A percentile compares a stretch with the other conserved stretches of the same genome.
phyloP scores from a whole-genome alignment of 345 rosid species.

The Euphorbia tirucalli region DNA sequence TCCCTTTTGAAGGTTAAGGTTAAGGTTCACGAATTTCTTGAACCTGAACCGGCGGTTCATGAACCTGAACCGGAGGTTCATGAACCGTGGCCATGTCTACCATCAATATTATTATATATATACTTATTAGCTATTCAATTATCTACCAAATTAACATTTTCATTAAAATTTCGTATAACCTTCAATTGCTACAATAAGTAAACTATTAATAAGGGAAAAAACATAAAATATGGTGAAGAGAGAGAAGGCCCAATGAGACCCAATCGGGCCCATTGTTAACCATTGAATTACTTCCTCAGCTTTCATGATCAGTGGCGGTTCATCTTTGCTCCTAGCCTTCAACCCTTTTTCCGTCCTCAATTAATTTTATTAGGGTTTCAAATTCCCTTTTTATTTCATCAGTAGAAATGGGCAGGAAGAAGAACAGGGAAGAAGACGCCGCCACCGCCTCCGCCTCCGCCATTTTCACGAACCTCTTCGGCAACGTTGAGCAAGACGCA shows the following conservation, averaged over 20 bases:
- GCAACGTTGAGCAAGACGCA: constrained; percentile 26
- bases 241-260: background rate
- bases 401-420: constrained; percentile 29
- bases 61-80: too few relatives aligned
- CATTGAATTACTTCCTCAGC: background rate
- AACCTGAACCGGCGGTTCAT: too few relatives aligned
- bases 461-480: constrained; percentile 45
- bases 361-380: background rate
- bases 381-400: background rate
- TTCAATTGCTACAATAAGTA: too few relatives aligned
- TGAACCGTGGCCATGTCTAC: too few relatives aligned
- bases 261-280: background rate
- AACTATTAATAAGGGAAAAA: too few relatives aligned
- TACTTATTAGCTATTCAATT: too few relatives aligned
- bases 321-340: background rate
- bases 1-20: too few relatives aligned
- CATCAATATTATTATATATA: too few relatives aligned
- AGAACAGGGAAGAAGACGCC: constrained; percentile 25
- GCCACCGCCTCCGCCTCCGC: constrained; percentile 25
- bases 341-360: background rate
- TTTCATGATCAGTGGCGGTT: background rate
- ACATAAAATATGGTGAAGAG: too few relatives aligned
- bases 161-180: too few relatives aligned
- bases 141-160: too few relatives aligned
- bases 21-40: too few relatives aligned